phyloP scores from a whole-genome alignment of 2,329 filamentous ascomycete genomes.

The Orbilia blumenaviensis region DNA sequence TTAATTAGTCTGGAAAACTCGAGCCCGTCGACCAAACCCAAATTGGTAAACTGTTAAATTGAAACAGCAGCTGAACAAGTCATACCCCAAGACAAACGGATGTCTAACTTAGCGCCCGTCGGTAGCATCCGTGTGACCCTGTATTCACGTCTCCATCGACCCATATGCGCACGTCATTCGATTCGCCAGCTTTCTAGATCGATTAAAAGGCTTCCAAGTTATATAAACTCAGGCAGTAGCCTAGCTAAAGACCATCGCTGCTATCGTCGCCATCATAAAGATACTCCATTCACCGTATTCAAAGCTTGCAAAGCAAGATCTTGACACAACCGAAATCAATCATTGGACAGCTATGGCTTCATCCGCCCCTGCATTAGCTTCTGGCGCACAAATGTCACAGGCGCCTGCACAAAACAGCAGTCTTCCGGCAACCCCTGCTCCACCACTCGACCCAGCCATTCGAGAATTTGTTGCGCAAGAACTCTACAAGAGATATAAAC shows the following conservation, averaged over 20 bases:
- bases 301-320: not conserved
- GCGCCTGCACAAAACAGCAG: not conserved
- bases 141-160: not conserved
- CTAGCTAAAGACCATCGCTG: not conserved
- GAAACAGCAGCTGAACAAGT: not conserved
- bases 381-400: constrained; percentile 1
- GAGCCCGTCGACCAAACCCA: not conserved
- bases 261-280: not conserved
- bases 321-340: not conserved
- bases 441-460: constrained; percentile 22
- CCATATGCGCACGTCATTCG: not conserved
- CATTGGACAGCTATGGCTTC: too few species aligned
- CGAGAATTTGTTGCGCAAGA: constrained; percentile 32
- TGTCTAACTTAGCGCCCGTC: constrained; percentile 18
- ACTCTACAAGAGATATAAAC: constrained; percentile 45
- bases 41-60: not conserved
- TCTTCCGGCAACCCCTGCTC: constrained; percentile 3
- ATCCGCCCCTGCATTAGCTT: not conserved
- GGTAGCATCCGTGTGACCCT: constrained; percentile 1
- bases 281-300: not conserved
- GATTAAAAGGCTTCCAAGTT: not conserved
- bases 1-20: not conserved
- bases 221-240: constrained; percentile 2
- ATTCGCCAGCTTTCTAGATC: too few species aligned
- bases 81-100: constrained; percentile 24